Base-by-base conservation (phyloP, 2,329 filamentous ascomycete genomes). In the Aspergillus luchuensis region DNA sequence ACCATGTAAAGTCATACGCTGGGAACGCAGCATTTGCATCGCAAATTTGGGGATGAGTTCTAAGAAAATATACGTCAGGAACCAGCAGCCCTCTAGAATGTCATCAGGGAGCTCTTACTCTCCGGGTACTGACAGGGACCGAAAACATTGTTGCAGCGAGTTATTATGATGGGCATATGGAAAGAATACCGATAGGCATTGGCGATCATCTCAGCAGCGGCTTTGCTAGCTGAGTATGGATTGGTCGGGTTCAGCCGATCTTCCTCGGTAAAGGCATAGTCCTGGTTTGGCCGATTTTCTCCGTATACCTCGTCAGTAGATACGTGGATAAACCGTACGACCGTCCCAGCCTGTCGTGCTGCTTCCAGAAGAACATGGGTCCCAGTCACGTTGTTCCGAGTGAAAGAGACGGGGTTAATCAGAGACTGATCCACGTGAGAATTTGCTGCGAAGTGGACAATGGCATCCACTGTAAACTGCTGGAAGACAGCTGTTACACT, bases 241-340 rank as follows among this genome's bases (percentile, higher is more conserved):
- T 94, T 95, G n/a, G 91, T 93, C 0, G 91, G 91, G 0, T 88
- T 87, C 38, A 94, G 81, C 66, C 91, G 86, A 77, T 89, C 91
- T n/a, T 86, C 85, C 78, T 93, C 91, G 43, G 88, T 79, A 15
- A 48, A 36, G 2, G 23, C 15, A 5, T 23, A 17, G 15, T 38
- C 41, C 25, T 19, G 45, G 13, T 23, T 23, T 15, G 45, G 23
- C 15, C n/a, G 30, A 6, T 91, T 89, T 73, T 93, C 91, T 43
- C 91, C 91, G 68, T 94, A 94, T 1, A 94, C 91, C 78, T 94
- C 91, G 72, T 95, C 91, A 1, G 91, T 94, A 8, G 89, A 92
- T 63, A 94, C 87, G 74, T 94, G 91, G 69, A 94, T 88, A 75
- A 94, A 94, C 51, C 88, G 84, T 67, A 83, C 85, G 71, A 94